phyloP scores from a whole-genome alignment of 805 yeast species.

The Priceomyces medius region DNA sequence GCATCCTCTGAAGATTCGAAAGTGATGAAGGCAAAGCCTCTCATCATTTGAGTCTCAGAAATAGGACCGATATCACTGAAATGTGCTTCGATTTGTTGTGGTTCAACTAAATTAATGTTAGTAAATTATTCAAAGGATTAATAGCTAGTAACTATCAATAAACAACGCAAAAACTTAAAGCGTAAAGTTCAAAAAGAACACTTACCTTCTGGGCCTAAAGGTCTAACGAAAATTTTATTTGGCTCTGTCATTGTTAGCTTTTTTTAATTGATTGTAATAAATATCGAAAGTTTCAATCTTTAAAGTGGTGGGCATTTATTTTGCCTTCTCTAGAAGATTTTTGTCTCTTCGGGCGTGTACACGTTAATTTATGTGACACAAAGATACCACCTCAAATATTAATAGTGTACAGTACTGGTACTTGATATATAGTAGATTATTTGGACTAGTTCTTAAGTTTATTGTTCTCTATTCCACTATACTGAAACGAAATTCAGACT shows the following conservation, averaged over 20 bases:
- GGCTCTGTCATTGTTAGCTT: conserved; percentile 20
- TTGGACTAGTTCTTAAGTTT: too few relatives aligned
- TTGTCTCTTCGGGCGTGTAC: neutral
- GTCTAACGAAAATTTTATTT: conserved; percentile 54
- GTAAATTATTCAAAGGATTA: conserved; percentile 2
- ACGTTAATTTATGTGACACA: neutral
- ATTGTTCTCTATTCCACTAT: too few relatives aligned
- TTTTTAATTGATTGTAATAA: neutral
- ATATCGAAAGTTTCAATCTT: neutral
- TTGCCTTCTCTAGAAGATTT: neutral
- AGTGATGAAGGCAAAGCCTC: conserved; percentile 89
- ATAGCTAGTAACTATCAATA: neutral
- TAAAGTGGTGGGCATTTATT: neutral
- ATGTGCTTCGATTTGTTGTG: conserved; percentile 65
- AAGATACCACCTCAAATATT: too few relatives aligned
- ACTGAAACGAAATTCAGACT: too few relatives aligned
- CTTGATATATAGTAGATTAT: too few relatives aligned
- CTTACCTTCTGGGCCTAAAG: conserved; percentile 53
- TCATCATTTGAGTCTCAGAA: conserved; percentile 65
- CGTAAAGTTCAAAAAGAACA: too few relatives aligned
- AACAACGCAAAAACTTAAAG: conserved; percentile 1
- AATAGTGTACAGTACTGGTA: too few relatives aligned
- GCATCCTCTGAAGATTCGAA: conserved; percentile 65
- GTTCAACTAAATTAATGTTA: conserved; percentile 32
- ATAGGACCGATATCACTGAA: conserved; percentile 67